phyloP scores from a whole-genome alignment of 1,284 basidiomycete species.

The Neotropicomus parvogracilis region DNA sequence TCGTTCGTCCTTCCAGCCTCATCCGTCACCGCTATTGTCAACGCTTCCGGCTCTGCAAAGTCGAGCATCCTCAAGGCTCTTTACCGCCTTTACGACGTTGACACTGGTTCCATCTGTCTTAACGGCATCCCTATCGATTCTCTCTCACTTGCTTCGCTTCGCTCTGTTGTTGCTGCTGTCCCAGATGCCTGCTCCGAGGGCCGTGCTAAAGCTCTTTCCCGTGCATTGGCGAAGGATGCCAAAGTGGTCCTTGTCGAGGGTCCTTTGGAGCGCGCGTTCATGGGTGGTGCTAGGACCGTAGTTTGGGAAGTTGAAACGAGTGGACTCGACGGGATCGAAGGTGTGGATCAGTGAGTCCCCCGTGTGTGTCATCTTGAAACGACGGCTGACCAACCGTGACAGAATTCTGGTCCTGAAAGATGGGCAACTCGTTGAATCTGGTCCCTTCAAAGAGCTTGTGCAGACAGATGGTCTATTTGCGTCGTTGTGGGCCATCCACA shows the following conservation, averaged over 20 bases:
- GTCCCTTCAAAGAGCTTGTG: slow-evolving; percentile 70
- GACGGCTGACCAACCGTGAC: slow-evolving; percentile 4
- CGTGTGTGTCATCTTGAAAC: neutral
- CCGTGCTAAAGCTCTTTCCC: slow-evolving; percentile 83
- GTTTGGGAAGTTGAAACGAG: slow-evolving; percentile 77
- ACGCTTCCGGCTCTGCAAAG: slow-evolving; percentile 78
- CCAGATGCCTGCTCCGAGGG: slow-evolving; percentile 82
- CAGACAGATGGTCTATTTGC: slow-evolving; percentile 69
- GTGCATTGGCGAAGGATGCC: slow-evolving; percentile 83
- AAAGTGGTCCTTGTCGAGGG: slow-evolving; percentile 76
- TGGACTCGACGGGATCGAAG: slow-evolving; percentile 35
- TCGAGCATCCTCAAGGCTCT: slow-evolving; percentile 80
- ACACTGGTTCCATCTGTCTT: slow-evolving; percentile 69
- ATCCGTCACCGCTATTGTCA: slow-evolving; percentile 78
- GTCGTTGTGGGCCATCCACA: slow-evolving; percentile 81
- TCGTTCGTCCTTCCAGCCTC: slow-evolving; percentile 83
- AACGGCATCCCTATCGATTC: slow-evolving; percentile 85
- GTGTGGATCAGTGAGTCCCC: slow-evolving; percentile 54
- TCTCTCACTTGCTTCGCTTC: slow-evolving; percentile 76
- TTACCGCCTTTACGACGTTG: slow-evolving; percentile 87
- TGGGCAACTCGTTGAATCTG: slow-evolving; percentile 77
- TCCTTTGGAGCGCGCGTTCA: slow-evolving; percentile 74
- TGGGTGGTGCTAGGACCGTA: slow-evolving; percentile 66
- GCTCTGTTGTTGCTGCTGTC: slow-evolving; percentile 78
- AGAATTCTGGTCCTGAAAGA: slow-evolving; percentile 82